Base-by-base conservation (phyloP, 1,284 basidiomycete genomes). In the Ganoderma boninense region DNA sequence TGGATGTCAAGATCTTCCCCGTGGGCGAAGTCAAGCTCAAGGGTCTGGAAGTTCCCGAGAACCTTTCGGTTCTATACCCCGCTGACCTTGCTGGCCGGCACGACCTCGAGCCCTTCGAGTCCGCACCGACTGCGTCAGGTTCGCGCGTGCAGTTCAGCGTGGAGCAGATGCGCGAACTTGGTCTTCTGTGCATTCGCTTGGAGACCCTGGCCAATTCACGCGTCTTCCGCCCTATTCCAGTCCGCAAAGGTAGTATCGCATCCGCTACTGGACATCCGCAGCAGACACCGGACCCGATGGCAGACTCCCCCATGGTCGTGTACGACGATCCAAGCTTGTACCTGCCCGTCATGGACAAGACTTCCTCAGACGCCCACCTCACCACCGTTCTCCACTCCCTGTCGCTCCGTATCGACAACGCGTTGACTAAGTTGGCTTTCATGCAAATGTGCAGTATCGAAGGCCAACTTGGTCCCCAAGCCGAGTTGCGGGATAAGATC, bases 11-110 rank as follows among this genome's bases (percentile, higher is more conserved):
- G 42, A 88, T 97, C 68, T 87, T 92, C 44, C 87, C 89, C 46
- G 89, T 98, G 35, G 98, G 98, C 29, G 96, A 98, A 81, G 88
- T 93, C 73, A 95, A 96, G 79, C 89, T 99, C 75, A 99, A 99
- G 82, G 97, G 97, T 18, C 86, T 99, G 46, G 97, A 98, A 82
- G 87, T 94, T 1, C 95, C 95, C 0, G 97, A 99, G 82, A 87
- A 89, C 75, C 85, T 99, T 18, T 95, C 95, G 38, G 82, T 94
- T 32, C 87, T 99, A 62, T 98, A 97, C 79, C 96, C 97, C 0
- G 87, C 84, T 64, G 88, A 89, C 20, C 85, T 99, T 26, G 87
- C 89, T 26, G 93, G 92, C 10, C 91, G 98, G 35, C 87, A 93
- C 70, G 87, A 92, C 69, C 81, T 93, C 46, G 81, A 84, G 29